Evolutionary conservation across 345 rosid species (phyloP).

Genomic region (Citrus unshiu): DNA sequence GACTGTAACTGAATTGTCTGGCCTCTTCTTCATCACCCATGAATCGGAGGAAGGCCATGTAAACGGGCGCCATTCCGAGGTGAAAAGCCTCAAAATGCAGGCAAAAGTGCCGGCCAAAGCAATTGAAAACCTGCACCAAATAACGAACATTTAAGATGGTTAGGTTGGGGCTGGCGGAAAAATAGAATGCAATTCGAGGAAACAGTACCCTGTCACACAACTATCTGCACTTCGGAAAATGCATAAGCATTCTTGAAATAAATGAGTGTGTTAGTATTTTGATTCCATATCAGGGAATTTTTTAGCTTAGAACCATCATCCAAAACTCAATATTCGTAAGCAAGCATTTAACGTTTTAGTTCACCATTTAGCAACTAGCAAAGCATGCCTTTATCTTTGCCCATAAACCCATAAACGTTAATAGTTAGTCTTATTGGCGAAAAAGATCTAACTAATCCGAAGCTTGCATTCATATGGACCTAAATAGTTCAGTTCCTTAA

Average conservation of each 20-base stretch:
- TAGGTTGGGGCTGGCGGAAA: background rate
- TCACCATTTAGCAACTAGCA: background rate
- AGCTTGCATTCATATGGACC: background rate
- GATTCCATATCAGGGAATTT: background rate
- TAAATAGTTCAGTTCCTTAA: background rate
- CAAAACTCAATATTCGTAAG: background rate
- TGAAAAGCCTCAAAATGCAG: constrained; percentile 60
- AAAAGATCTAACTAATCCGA: background rate
- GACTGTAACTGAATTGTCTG: constrained; percentile 45
- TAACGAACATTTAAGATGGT: background rate
- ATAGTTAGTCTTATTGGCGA: background rate
- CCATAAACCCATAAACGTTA: background rate
- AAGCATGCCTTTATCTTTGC: background rate
- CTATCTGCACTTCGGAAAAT: background rate
- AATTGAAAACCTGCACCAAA: constrained; percentile 44
- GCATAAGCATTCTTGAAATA: background rate
- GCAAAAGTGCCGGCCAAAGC: constrained; percentile 52
- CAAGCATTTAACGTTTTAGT: background rate
- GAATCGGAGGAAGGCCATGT: constrained; percentile 60
- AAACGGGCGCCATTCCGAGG: constrained; percentile 50
- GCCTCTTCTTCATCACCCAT: constrained; percentile 55
- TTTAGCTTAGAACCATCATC: background rate
- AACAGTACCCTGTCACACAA: background rate
- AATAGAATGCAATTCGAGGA: background rate
- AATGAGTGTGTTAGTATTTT: background rate